phyloP scores from a whole-genome alignment of 495 filamentous ascomycete species.

The Cercophora newfieldiana region DNA sequence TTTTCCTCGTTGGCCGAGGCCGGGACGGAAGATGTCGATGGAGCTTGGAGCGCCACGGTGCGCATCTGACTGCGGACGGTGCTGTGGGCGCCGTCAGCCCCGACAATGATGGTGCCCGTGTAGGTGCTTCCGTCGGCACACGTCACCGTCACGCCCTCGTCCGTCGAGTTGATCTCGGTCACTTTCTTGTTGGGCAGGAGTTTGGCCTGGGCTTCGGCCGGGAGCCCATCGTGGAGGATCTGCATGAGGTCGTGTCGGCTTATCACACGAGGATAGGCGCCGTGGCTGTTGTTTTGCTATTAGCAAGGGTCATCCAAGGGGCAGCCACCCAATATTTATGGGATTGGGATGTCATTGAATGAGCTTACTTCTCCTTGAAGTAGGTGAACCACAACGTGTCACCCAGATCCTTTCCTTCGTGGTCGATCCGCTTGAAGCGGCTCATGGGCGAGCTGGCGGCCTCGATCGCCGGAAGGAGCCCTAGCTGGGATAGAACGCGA shows the following conservation, averaged over 20 bases:
- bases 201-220: slow-evolving; percentile 30
- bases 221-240: slow-evolving; percentile 33
- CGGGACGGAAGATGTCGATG: slow-evolving; percentile 37
- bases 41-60: slow-evolving; percentile 34
- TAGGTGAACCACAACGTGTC: slow-evolving; percentile 7
- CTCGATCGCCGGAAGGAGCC: slow-evolving; percentile 33
- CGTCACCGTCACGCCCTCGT: slow-evolving; percentile 27
- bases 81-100: slow-evolving; percentile 52
- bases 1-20: slow-evolving; percentile 55
- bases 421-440: slow-evolving; percentile 46
- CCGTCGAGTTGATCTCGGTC: slow-evolving; percentile 14
- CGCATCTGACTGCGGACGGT: slow-evolving; percentile 44
- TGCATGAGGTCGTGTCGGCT: slow-evolving; percentile 36
- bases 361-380: slow-evolving; percentile 16
- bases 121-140: slow-evolving; percentile 42
- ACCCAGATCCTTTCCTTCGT: slow-evolving; percentile 18
- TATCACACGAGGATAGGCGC: slow-evolving; percentile 35
- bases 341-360: no score
- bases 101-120: slow-evolving; percentile 49
- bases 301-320: neutral
- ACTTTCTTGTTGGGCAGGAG: slow-evolving; percentile 36
- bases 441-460: slow-evolving; percentile 63
- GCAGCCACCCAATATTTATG: no score
- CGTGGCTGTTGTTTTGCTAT: slow-evolving; percentile 24
- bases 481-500: slow-evolving; percentile 52